Conservation (phyloP, 2,329 filamentous ascomycete species). For the Mariannaea sp. region DNA sequence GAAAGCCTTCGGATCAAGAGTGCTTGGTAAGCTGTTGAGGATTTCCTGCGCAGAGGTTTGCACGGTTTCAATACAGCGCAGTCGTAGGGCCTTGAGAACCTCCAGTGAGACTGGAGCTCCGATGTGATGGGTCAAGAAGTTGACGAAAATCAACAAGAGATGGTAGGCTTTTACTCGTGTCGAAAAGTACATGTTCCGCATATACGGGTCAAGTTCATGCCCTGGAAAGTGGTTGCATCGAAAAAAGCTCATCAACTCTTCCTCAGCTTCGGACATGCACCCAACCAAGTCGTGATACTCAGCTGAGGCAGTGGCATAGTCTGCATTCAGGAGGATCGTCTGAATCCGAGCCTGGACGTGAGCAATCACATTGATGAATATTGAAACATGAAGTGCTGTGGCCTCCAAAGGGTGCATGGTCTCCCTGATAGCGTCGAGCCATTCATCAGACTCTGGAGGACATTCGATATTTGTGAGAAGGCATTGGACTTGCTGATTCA, state of each 20-base stretch:
- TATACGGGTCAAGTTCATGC: conserved; percentile 37
- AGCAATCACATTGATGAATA: conserved; percentile 38
- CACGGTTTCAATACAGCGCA: conserved; percentile 36
- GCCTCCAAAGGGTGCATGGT: conserved; percentile 35
- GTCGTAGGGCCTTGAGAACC: conserved; percentile 38
- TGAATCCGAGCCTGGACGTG: conserved; percentile 38
- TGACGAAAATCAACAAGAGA: conserved; percentile 40
- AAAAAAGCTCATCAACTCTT: conserved; percentile 26
- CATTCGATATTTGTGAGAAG: conserved; percentile 41
- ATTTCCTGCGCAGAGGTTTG: conserved; percentile 39
- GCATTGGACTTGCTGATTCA: conserved; percentile 44
- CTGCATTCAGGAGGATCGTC: conserved; percentile 33
- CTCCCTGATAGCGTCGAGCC: conserved; percentile 41
- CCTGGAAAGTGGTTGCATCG: conserved; percentile 8
- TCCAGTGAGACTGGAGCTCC: conserved; percentile 30
- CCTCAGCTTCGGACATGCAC: conserved; percentile 36
- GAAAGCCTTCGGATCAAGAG: conserved; percentile 34
- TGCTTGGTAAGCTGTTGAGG: conserved; percentile 33
- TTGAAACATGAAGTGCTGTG: conserved; percentile 35
- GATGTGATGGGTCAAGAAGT: conserved; percentile 44
- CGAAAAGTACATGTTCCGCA: conserved; percentile 42
- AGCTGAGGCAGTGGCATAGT: conserved; percentile 37
- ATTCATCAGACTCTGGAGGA: conserved; percentile 44
- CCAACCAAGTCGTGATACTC: conserved; percentile 37
- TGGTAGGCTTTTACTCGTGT: conserved; percentile 44